phyloP scores from a whole-genome alignment of 768 basidiomycete species.

The Pisolithus microcarpus region DNA sequence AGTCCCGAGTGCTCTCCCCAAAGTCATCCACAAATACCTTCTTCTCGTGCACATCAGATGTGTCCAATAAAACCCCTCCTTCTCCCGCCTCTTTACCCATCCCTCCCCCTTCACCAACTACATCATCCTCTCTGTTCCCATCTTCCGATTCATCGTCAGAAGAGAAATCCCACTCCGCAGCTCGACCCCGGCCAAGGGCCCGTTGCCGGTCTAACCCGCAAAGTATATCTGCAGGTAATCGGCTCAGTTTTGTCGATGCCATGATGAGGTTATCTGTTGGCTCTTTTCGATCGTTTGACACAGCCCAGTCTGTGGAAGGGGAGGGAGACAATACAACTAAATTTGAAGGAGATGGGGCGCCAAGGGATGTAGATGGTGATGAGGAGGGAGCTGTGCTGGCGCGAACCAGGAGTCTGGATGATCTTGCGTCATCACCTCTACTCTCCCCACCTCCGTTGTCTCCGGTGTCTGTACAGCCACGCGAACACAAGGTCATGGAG shows the following conservation, averaged over 20 bases:
- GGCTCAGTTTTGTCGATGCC: neutral
- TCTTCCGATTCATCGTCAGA: neutral
- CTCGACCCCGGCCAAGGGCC: neutral
- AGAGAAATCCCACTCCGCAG: neutral
- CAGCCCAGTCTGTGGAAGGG: neutral
- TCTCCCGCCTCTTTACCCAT: neutral
- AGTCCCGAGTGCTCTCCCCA: slow-evolving; percentile 15
- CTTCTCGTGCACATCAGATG: slow-evolving; percentile 12
- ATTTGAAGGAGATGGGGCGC: neutral
- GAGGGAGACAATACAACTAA: neutral
- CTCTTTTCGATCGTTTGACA: neutral
- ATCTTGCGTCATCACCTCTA: neutral
- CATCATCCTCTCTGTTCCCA: neutral
- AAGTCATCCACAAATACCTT: slow-evolving; percentile 24
- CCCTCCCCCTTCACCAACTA: neutral
- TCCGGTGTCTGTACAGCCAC: neutral
- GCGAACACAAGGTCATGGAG: neutral
- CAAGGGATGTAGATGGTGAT: neutral
- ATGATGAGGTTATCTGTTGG: neutral
- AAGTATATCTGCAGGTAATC: neutral
- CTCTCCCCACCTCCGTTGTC: neutral
- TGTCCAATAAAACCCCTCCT: neutral
- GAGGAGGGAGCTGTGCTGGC: neutral
- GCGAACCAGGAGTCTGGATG: neutral
- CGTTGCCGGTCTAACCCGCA: neutral